Percentiles rank a stretch among this genome's conserved stretches.
phyloP scores from a whole-genome alignment of 257 asterid genomes.

The Sherardia arvensis region DNA sequence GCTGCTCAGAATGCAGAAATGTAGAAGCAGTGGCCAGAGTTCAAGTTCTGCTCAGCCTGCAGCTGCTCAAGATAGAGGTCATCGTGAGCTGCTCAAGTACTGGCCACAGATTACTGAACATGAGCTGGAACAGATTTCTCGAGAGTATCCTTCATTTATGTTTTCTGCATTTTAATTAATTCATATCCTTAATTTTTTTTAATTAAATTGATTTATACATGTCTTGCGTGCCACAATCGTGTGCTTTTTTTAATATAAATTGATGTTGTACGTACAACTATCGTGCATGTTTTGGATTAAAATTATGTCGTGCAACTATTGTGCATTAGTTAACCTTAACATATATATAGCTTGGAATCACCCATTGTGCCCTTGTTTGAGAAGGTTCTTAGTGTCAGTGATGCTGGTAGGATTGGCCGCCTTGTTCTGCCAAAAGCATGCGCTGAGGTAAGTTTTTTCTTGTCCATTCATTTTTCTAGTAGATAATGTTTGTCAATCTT shows the following conservation, averaged over 20 bases:
- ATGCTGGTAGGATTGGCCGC: slow-evolving; percentile 98
- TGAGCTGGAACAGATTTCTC: slow-evolving; percentile 80
- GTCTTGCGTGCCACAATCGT: too few species aligned
- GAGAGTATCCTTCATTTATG: slow-evolving; percentile 72
- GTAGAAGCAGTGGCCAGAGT: slow-evolving; percentile 8
- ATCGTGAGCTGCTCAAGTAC: slow-evolving; percentile 77
- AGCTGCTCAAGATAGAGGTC: slow-evolving; percentile 87
- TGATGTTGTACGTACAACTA: too few species aligned
- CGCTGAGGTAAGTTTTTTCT: slow-evolving; percentile 68
- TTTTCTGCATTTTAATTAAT: neutral
- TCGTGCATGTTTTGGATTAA: too few species aligned
- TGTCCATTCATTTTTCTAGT: slow-evolving; percentile 5
- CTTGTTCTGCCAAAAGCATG: slow-evolving; percentile 98
- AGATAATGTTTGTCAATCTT: neutral
- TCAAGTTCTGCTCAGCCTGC: slow-evolving; percentile 77
- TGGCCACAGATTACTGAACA: slow-evolving; percentile 98
- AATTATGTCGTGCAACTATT: too few species aligned
- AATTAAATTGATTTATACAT: neutral
- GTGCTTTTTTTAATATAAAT: too few species aligned
- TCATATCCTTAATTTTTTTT: neutral
- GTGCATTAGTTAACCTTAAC: slow-evolving; percentile 32
- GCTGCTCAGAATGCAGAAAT: slow-evolving; percentile 15
- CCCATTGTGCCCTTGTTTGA: slow-evolving; percentile 79
- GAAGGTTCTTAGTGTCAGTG: slow-evolving; percentile 96
- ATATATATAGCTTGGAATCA: slow-evolving; percentile 53